phyloP scores from a whole-genome alignment of 2,329 filamentous ascomycete genomes.

The Diaporthe capsici region DNA sequence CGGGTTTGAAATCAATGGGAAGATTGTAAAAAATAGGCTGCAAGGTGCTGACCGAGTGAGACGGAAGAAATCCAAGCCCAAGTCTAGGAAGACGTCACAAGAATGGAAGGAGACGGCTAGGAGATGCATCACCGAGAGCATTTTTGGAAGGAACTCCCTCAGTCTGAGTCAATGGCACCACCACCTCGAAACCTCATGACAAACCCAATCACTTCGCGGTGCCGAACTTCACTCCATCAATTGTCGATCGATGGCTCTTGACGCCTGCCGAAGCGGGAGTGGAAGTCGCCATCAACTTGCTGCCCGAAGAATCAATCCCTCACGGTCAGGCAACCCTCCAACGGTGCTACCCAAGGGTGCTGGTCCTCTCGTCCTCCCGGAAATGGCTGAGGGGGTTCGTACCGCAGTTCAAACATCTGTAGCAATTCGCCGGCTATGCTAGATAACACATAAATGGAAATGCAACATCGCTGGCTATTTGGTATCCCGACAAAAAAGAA shows the following conservation, averaged over 20 bases:
- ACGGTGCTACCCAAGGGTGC: neutral
- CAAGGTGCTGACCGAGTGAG: neutral
- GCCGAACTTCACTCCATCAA: neutral
- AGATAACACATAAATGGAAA: constrained; percentile 14
- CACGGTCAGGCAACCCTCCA: neutral
- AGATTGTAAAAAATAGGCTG: neutral
- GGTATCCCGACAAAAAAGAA: constrained; percentile 30
- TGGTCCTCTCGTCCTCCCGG: neutral
- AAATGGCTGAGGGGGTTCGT: neutral
- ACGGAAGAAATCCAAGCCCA: neutral
- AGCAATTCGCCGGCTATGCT: constrained; percentile 26
- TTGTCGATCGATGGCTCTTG: no score
- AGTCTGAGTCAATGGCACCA: no score
- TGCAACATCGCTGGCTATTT: constrained; percentile 12
- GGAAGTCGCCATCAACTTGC: neutral
- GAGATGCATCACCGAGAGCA: no score
- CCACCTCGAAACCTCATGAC: neutral
- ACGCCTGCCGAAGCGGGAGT: neutral
- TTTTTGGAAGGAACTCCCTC: neutral
- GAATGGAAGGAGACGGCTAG: neutral
- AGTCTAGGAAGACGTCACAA: neutral
- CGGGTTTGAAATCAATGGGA: neutral
- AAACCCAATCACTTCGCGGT: neutral
- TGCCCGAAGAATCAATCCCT: neutral
- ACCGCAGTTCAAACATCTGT: neutral